Conservation (phyloP, 2,329 filamentous ascomycete genomes). For the Rhytidhysteron rufulum region DNA sequence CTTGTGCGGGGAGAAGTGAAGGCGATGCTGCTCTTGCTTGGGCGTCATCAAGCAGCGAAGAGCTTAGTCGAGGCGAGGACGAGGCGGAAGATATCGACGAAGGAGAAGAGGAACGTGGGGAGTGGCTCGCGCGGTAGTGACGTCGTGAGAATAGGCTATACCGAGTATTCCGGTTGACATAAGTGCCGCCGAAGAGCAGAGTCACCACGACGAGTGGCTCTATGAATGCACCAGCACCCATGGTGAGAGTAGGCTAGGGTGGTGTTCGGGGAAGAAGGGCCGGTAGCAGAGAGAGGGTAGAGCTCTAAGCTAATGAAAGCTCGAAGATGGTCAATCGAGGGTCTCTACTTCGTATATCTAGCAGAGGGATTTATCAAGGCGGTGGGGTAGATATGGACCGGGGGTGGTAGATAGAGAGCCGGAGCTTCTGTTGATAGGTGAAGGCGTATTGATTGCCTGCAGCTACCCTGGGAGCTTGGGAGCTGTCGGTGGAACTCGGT, state of each 20-base stretch:
- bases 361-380: not conserved
- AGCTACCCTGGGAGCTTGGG: too few relatives aligned
- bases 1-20: slow-evolving; percentile 38
- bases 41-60: slow-evolving; percentile 25
- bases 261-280: not conserved
- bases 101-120: slow-evolving; percentile 35
- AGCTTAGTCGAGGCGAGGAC: slow-evolving; percentile 34
- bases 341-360: not conserved
- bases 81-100: slow-evolving; percentile 39
- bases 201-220: slow-evolving; percentile 60
- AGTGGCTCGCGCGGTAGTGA: slow-evolving; percentile 15
- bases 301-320: not conserved
- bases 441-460: not conserved
- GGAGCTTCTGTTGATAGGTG: too few relatives aligned
- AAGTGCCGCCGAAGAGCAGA: slow-evolving; percentile 59
- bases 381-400: not conserved
- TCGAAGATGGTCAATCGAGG: not conserved
- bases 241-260: slow-evolving; percentile 18
- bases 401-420: too few relatives aligned
- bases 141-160: slow-evolving; percentile 32
- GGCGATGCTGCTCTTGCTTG: slow-evolving; percentile 32
- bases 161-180: slow-evolving; percentile 54
- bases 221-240: slow-evolving; percentile 56
- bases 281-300: not conserved
- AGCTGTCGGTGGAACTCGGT: too few relatives aligned